Base-by-base conservation (phyloP, 805 yeast species). In the Millerago galiae region DNA sequence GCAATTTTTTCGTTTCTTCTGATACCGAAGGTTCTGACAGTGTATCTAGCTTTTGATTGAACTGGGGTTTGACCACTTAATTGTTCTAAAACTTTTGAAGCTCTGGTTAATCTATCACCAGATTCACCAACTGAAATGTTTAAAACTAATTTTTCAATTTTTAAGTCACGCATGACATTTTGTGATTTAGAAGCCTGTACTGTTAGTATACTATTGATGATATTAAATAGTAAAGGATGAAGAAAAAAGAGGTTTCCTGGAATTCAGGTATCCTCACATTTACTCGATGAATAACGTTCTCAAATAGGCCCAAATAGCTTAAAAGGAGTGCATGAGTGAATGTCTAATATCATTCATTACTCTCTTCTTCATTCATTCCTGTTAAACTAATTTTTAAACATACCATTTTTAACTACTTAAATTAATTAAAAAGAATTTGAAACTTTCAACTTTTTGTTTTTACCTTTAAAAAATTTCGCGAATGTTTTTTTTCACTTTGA, bases 61-160 rank as follows among this genome's bases (percentile, higher is more conserved):
- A 93, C 99, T 72, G 99, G 99, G 66, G 99, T 93, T 80, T 93
- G 99, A 90, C 99, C 99, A 62, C 98, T 91, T 66, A 93, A 85
- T 81, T 93, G 99, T 80, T 93, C 99, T 70, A 93, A 82, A 67
- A 93, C 99, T 83, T 93, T 93, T 70, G 99, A 93, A 65, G 99
- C 99, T 86, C 99, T 91, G 80, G 99, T 93, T 74, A 93, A 88
- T 84, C 98, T 86, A 77, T 93, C 99, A 82, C 99, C 99, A 75
- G 97, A 90, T 79, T 93, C 99, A 80, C 99, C 99, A 74, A 93
- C 99, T 76, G 95, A 90, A 78, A 93, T 93, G 93, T 93, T 93
- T 75, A 93, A 86, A 75, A 93, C 97, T 75, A 93, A 84, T 79
- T 93, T 93, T 79, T 93, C 98, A 79, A 93, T 91, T 80, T 84